Percentiles rank a stretch among this genome's conserved stretches.
Evolutionary conservation across 2,329 filamentous ascomycete species (phyloP).

Genomic region (Claviceps fusiformis): DNA sequence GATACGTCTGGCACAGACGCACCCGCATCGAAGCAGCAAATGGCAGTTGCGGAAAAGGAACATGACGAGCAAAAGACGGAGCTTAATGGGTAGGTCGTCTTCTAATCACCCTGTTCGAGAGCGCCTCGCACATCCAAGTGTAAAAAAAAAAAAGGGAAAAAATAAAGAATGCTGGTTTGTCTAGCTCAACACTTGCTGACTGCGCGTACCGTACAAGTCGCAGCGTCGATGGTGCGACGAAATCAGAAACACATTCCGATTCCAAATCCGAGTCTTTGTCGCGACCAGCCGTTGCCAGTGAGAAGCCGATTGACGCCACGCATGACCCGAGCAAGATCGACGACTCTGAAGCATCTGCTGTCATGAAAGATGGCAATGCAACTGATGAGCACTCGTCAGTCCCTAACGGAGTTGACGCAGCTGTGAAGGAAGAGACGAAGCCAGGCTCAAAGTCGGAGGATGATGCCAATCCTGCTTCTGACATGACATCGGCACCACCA

Average conservation of each 20-base stretch:
- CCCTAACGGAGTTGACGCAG: constrained; percentile 3
- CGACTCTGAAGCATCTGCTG: constrained; percentile 5
- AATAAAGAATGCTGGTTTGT: neutral
- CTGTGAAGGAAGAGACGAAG: neutral
- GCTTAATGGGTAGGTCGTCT: constrained; percentile 24
- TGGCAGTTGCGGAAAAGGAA: constrained; percentile 16
- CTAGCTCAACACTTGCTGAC: constrained; percentile 1
- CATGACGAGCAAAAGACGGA: constrained; percentile 19
- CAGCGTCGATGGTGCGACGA: constrained; percentile 2
- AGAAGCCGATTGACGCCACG: neutral
- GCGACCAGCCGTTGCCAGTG: constrained; percentile 1
- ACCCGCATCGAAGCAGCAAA: constrained; percentile 30
- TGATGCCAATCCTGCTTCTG: neutral
- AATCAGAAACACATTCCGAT: constrained; percentile 6
- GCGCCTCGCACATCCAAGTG: neutral
- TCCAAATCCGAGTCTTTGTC: constrained; percentile 5
- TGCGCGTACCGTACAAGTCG: neutral
- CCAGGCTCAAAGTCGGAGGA: constrained; percentile 1
- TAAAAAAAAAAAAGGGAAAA: too few relatives aligned
- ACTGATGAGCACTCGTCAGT: neutral
- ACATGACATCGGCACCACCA: neutral
- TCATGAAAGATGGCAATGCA: constrained; percentile 8
- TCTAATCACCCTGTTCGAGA: constrained; percentile 2
- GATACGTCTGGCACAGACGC: constrained; percentile 32
- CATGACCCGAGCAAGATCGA: constrained; percentile 2